Base-by-base conservation (phyloP, 352 stramenopile species). In the Pythium apleroticum region DNA sequence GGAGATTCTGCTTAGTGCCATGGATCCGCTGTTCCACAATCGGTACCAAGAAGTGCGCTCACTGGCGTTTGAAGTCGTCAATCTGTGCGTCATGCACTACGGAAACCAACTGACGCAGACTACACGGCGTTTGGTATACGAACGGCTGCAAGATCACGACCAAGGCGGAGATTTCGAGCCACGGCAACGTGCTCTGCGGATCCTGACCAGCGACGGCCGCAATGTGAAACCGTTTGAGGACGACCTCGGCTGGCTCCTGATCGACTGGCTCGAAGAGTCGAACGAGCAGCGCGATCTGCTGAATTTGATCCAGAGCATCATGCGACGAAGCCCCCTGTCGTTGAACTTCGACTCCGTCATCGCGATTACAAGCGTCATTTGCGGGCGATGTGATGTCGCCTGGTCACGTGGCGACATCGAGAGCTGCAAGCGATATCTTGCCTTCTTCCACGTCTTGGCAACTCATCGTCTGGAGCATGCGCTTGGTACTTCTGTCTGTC, bases 271-370 rank as follows among this genome's bases (percentile, higher is more conserved):
- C 17, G 84, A 92, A 49, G 80, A 90, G 43, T 95, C 86, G 3
- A 84, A 94, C 22, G 82, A 88, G n/a, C 86, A 93, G 59, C 74
- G 78, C 14, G 88, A 96, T 46, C 53, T 95, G 17, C 64, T 94
- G 14, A 66, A 68, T 17, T 65, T 96, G 22, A 89, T 96, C 57
- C 86, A 95, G 64, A 84, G 71, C 35, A 81, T 95, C 33, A 62
- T 95, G 12, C 74, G 81, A 22, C 77, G 84, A 20, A 90, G 81
- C 50, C 76, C 84, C 7, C 62, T 66, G 3, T 70, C 65, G 11
- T 67, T 96, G 12, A 81, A 89, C 48, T 71, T 84, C 19, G 81
- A 89, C 33, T 84, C 81, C 5, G 76, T 90, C 33, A 77, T 89
- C 39, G 83, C 84, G 0, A 89, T 95, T 63, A 83, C 86, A 1